Conservation (phyloP, 495 filamentous ascomycete species). For the Aspergillus baeticus region DNA sequence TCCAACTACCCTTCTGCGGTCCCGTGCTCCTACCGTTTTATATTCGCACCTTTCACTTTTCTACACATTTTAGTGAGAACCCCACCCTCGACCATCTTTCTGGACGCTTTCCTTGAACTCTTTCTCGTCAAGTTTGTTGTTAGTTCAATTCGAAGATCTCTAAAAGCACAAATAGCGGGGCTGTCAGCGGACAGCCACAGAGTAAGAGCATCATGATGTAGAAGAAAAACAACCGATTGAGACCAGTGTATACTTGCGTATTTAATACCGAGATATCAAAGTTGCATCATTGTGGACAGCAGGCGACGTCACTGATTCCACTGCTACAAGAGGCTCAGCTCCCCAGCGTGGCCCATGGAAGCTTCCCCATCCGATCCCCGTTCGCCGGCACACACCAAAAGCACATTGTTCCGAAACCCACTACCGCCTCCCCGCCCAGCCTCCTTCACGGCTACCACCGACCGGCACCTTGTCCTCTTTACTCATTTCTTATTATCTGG, state of each 20-base stretch:
- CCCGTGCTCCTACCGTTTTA: constrained; percentile 33
- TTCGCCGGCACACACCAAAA: constrained; percentile 11
- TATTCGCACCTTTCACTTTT: constrained; percentile 26
- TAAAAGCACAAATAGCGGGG: constrained; percentile 13
- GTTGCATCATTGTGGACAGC: background rate
- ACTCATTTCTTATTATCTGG: constrained; percentile 10
- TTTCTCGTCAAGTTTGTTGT: constrained; percentile 18
- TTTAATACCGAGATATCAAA: background rate
- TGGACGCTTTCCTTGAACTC: constrained; percentile 22
- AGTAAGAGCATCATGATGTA: background rate
- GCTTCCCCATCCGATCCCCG: constrained; percentile 12
- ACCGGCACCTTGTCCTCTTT: constrained; percentile 1
- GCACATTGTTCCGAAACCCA: constrained; percentile 2
- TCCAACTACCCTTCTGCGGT: constrained; percentile 35
- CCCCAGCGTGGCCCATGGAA: background rate
- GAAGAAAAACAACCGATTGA: too few relatives aligned
- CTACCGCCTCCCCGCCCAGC: constrained; percentile 14
- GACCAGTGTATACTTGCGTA: background rate
- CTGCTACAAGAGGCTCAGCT: constrained; percentile 1
- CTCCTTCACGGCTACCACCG: constrained; percentile 7
- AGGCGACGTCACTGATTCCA: constrained; percentile 7
- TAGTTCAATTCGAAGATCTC: constrained; percentile 27
- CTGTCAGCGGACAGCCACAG: background rate
- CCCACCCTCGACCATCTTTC: constrained; percentile 31
- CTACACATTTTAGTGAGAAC: constrained; percentile 30